Evolutionary conservation across 2,329 filamentous ascomycete species (phyloP), one percentile per base, ranked within the genome.

Genomic region (Cladorrhinum sp.): DNA sequence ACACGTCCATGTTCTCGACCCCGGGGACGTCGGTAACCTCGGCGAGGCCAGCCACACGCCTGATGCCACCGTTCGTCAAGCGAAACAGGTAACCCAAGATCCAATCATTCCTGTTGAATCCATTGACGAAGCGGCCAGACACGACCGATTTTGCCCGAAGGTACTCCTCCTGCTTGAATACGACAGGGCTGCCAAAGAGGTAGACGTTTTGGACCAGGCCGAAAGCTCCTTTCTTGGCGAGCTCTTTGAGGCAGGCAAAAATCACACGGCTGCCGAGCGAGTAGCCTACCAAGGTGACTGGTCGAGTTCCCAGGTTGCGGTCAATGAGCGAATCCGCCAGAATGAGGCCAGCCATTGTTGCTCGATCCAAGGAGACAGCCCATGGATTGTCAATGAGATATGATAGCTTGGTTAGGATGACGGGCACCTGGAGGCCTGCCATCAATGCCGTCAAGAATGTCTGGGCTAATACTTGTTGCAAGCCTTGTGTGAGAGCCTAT

Each of bases 331-430:
- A 97, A 74, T 99, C 95, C 1, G 95, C 95, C 58, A 99, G 82
- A 72, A 99, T 96, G 52, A 96, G 83, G 2, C 95, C 95, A 7
- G 94, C 91, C 59, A 91, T 83, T 69, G 90, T 93, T 28, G 95
- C 95, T 68, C 95, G 87, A 69, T 95, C 92, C 55, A 96, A 84
- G 1, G 95, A 98, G n/a, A 97, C 93, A 24, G 90, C 92, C 95
- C 95, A 99, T 0, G 95, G 95, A 71, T 99, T 99, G 75, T 99
- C 95, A 66, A 99, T 97, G 20, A 99, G 82, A 71, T 99, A 99
- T 0, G 94, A 87, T 9, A 99, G 84, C 73, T 99, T 99, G 0
- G 94, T 93, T 50, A 99, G 79, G 26, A 97, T 88, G 48, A 99
- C 85, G 2, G 95, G 95, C n/a, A 97, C 79, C 73, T 96, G 92